These are phyloP conservation scores for Dendryphion nanum DNA, from an alignment of 2,329 filamentous ascomycete genomes.

Conservation along the genomic window DNA sequence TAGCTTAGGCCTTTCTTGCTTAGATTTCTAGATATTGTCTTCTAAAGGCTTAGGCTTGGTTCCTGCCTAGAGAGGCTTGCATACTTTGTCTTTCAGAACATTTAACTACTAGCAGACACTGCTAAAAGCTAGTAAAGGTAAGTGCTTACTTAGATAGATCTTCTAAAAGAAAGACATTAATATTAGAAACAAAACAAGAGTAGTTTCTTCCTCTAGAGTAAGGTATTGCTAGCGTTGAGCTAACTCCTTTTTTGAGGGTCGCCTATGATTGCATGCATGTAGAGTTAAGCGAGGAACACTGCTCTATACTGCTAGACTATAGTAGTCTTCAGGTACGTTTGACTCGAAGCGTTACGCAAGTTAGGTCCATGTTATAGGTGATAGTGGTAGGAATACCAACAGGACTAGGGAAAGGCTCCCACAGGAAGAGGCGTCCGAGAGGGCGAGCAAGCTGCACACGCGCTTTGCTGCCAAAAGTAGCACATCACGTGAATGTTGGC, in stretches of 20 bases:
- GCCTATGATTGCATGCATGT: conserved; percentile 9
- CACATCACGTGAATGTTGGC: no score
- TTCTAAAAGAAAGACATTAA: conserved; percentile 9
- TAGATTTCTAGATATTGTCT: conserved; percentile 1
- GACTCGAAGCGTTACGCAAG: neutral
- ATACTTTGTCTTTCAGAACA: neutral
- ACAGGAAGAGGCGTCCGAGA: no score
- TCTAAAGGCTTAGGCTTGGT: conserved; percentile 1
- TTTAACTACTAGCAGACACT: conserved; percentile 2
- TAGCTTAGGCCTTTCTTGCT: neutral
- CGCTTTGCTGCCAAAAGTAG: no score
- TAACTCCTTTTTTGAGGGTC: conserved; percentile 22
- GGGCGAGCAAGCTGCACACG: no score
- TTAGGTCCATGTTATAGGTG: neutral
- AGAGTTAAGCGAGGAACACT: conserved; percentile 18
- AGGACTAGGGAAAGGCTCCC: no score
- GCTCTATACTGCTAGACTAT: neutral
- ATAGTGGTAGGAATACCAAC: neutral
- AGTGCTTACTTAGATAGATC: conserved; percentile 7
- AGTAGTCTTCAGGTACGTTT: neutral
- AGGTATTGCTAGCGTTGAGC: conserved; percentile 29
- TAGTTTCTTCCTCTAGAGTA: conserved; percentile 25
- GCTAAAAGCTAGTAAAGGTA: conserved; percentile 7
- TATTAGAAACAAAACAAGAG: conserved; percentile 13
- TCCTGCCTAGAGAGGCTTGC: conserved; percentile 1